Percentiles rank a stretch among this genome's conserved stretches.
Evolutionary conservation across 148 eudicot species (phyloP).

Genomic region (Chenopodium suecicum): DNA sequence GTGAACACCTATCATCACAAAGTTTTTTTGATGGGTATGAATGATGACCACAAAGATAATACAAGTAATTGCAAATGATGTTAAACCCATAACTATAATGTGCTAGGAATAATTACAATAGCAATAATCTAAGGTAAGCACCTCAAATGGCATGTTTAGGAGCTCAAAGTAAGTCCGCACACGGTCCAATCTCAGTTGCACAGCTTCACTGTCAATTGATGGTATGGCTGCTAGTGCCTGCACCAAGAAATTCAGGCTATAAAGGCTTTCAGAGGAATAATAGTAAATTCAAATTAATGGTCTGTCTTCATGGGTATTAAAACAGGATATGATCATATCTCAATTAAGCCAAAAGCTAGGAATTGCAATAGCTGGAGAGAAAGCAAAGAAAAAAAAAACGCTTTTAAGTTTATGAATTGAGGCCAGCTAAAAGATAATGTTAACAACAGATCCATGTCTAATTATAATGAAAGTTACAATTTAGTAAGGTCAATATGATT

Average conservation of each 20-base stretch:
- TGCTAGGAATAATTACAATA: background rate
- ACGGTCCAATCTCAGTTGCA: constrained; percentile 78
- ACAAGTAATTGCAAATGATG: background rate
- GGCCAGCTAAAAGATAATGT: background rate
- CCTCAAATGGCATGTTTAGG: constrained; percentile 97
- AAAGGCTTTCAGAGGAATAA: constrained; percentile 1
- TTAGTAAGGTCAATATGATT: background rate
- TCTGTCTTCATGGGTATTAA: background rate
- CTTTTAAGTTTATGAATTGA: background rate
- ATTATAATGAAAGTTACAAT: constrained; percentile 8
- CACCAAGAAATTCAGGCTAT: constrained; percentile 7
- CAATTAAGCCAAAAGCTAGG: constrained; percentile 2
- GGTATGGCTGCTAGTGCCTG: constrained; percentile 93
- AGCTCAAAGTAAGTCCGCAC: constrained; percentile 95
- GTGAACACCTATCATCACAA: no score
- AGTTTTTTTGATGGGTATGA: no score
- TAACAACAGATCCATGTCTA: background rate
- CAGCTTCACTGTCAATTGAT: constrained; percentile 76
- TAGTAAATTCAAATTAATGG: background rate
- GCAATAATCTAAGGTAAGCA: constrained; percentile 29
- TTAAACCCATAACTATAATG: background rate
- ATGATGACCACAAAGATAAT: background rate
- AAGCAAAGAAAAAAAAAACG: background rate
- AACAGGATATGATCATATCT: background rate
- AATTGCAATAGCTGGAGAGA: background rate